Evolutionary conservation across 768 basidiomycete species (phyloP), one percentile per base, ranked within the genome.

Genomic region (Coprinopsis sp.): DNA sequence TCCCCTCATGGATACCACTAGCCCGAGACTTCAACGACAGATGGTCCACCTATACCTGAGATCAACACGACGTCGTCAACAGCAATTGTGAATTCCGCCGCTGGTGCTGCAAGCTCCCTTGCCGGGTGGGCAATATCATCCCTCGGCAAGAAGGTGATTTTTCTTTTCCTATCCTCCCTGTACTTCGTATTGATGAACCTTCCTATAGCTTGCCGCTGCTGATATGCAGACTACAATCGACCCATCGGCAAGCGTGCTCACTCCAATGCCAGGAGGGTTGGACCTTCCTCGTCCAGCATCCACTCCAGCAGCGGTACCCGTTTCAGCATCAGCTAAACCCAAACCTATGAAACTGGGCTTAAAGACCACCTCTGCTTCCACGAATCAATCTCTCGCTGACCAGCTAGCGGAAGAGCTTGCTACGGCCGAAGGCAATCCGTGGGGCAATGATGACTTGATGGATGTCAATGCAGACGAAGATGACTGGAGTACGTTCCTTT

Each of bases 71-170:
- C 47, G 6, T 49, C 47, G 14, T 42, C 47, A 6, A 69, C 70
- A 66, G 60, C 71, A 55, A 79, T 96, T 2, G 90, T 90, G 13
- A 91, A 84, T 54, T 83, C 83, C 3, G 92, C 95, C 0, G 84
- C 92, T 0, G 93, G 92, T 0, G 94, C 93, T 2, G 95, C 94
- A 14, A 86, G 89, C 6, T 87, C 84, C 14, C 69, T 99, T 3
- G 94, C 95, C 12, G 91, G 93, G 5, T 98, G 95, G 95, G 95
- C 95, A 2, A 91, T 97, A 33, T 87, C 91, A 3, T 92, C 88
- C 0, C 58, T 97, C 0, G 83, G 87, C 22, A 93, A 82, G 67
- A 88, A 87, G 73, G 88, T 87, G 44, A 24, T 67, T 45, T 11
- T 27, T n/a, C 23, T 19, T 47, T 16, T 34, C 45, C 8, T 36